These are phyloP conservation scores for Colletotrichum tanaceti DNA, from an alignment of 2,329 filamentous ascomycete genomes.

Conservation along the genomic window DNA sequence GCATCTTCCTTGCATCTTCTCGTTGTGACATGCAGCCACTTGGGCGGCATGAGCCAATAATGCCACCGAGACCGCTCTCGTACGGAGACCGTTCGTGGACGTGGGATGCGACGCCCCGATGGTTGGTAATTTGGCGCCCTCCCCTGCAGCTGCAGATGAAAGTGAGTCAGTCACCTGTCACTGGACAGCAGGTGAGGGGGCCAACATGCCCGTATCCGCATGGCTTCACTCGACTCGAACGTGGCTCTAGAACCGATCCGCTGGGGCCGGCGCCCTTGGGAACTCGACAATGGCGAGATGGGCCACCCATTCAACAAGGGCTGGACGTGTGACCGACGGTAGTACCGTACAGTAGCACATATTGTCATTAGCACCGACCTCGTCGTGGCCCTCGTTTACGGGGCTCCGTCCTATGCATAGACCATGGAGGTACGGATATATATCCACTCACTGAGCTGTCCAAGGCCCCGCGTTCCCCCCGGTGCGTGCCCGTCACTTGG, in stretches of 20 bases:
- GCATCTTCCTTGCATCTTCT: constrained; percentile 34
- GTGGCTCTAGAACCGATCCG: constrained; percentile 36
- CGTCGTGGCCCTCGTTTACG: constrained; percentile 14
- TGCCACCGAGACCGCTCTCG: constrained; percentile 22
- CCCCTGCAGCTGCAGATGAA: constrained; percentile 37
- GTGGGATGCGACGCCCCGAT: constrained; percentile 21
- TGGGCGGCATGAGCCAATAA: constrained; percentile 33
- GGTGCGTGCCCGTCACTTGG: no score
- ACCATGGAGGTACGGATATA: not conserved
- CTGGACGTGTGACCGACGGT: constrained; percentile 29
- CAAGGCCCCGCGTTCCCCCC: not conserved
- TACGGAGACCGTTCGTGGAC: constrained; percentile 29
- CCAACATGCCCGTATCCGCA: constrained; percentile 24
- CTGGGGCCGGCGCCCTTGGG: constrained; percentile 23
- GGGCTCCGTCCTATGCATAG: constrained; percentile 17
- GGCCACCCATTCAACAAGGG: constrained; percentile 2
- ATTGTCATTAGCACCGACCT: constrained; percentile 13
- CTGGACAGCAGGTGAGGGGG: constrained; percentile 24
- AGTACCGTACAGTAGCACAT: constrained; percentile 16
- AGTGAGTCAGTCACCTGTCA: constrained; percentile 34
- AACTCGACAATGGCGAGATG: constrained; percentile 1
- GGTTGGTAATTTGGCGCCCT: constrained; percentile 20
- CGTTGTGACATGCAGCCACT: constrained; percentile 36
- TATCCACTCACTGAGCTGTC: constrained; percentile 15
- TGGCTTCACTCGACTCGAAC: constrained; percentile 33